phyloP scores from a whole-genome alignment of 2,329 filamentous ascomycete species.

The Lachnellula occidentalis region DNA sequence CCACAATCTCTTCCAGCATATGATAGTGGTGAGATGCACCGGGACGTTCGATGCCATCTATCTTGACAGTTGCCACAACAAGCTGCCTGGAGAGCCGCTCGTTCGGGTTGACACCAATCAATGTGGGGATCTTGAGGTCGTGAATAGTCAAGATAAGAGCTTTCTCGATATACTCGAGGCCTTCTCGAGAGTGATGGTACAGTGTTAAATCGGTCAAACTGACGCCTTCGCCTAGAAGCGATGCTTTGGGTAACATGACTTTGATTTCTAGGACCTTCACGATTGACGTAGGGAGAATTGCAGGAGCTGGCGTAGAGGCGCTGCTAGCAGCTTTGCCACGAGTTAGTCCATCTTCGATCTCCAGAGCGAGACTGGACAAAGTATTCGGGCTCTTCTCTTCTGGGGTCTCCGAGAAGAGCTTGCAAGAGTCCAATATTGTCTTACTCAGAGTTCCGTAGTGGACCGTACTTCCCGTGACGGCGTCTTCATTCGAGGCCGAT shows the following conservation, averaged over 20 bases:
- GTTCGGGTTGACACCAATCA: constrained; percentile 69
- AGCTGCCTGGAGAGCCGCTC: constrained; percentile 64
- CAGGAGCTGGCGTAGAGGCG: not conserved
- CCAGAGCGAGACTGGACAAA: not conserved
- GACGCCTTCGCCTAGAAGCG: constrained; percentile 57
- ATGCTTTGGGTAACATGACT: constrained; percentile 61
- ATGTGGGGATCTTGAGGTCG: constrained; percentile 56
- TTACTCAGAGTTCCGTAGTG: constrained; percentile 72
- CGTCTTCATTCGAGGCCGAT: constrained; percentile 52
- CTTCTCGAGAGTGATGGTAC: constrained; percentile 25
- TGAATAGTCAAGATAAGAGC: constrained; percentile 38
- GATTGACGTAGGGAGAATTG: constrained; percentile 32
- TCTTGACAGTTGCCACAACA: constrained; percentile 55
- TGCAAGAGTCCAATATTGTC: constrained; percentile 44
- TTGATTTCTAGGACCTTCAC: constrained; percentile 47
- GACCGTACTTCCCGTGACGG: constrained; percentile 62
- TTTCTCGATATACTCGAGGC: constrained; percentile 18
- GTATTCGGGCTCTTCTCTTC: not conserved
- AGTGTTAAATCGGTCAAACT: constrained; percentile 40
- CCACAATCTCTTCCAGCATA: constrained; percentile 51
- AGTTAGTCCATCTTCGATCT: not conserved
- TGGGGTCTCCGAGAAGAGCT: constrained; percentile 11
- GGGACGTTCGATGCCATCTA: constrained; percentile 42
- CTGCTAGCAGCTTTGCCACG: not conserved
- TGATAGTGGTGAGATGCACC: constrained; percentile 44